phyloP scores from a whole-genome alignment of 805 yeast species.

The Myxozyma kluyveri region DNA sequence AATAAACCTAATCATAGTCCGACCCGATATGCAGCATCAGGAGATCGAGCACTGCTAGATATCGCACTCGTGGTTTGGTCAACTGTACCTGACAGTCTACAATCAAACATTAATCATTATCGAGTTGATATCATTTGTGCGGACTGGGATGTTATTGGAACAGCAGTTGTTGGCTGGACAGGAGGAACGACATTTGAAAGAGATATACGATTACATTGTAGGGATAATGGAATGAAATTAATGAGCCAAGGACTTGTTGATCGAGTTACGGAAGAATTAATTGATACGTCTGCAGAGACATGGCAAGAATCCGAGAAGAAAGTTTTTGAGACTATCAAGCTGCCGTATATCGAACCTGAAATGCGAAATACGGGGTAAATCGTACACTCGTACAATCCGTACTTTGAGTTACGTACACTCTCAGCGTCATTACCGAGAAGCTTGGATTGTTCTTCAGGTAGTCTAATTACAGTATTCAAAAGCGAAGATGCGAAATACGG shows the following conservation, averaged over 20 bases:
- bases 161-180: conserved; percentile 32
- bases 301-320: conserved; percentile 20
- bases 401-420: too few species aligned
- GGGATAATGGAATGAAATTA: conserved; percentile 19
- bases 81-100: conserved; percentile 5
- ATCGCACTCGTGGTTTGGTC: conserved; percentile 25
- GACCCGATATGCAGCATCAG: neutral
- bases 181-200: conserved; percentile 30
- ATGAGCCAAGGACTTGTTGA: conserved; percentile 19
- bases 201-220: conserved; percentile 20
- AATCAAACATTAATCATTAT: conserved; percentile 4
- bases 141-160: conserved; percentile 25
- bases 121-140: conserved; percentile 29
- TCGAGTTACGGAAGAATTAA: conserved; percentile 8
- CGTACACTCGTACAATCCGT: too few species aligned
- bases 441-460: too few species aligned
- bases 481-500: too few species aligned
- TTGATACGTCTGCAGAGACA: conserved; percentile 24
- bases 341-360: conserved; percentile 27
- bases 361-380: conserved; percentile 26
- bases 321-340: conserved; percentile 19
- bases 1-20: neutral
- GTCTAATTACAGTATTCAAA: too few species aligned
- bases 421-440: too few species aligned
- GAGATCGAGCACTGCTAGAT: conserved; percentile 9